Percentiles rank a stretch among this genome's conserved stretches.
These are phyloP conservation scores for Leccinellum rugosiceps DNA, from an alignment of 768 basidiomycete genomes.

Conservation along the genomic window DNA sequence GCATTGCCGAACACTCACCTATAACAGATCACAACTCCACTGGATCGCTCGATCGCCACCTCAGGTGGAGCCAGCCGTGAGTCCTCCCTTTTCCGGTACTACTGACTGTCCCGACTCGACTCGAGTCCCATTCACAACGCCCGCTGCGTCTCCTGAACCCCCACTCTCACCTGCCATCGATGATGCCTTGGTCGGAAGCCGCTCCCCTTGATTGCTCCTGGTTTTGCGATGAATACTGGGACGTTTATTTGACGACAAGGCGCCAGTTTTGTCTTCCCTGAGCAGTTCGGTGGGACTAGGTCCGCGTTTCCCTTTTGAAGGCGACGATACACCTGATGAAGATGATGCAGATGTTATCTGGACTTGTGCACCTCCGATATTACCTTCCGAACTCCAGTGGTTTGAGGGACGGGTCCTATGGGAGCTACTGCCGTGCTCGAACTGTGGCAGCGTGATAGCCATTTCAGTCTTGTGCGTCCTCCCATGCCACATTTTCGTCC, in stretches of 20 bases:
- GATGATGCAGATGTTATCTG: conserved; percentile 10
- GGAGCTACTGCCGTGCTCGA: not conserved
- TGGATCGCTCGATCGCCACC: conserved; percentile 10
- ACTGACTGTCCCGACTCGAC: conserved; percentile 3
- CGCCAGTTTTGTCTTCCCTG: conserved; percentile 59
- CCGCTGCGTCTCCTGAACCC: not conserved
- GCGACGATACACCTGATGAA: conserved; percentile 24
- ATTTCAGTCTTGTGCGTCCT: not conserved
- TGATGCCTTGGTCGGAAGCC: conserved; percentile 6
- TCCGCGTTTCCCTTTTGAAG: conserved; percentile 56
- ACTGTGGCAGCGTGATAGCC: not conserved
- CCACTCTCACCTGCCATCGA: conserved; percentile 8
- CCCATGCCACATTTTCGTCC: conserved; percentile 3
- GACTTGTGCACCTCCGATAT: conserved; percentile 1
- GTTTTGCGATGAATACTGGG: conserved; percentile 59
- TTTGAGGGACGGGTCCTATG: conserved; percentile 8
- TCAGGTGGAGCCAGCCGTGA: conserved; percentile 6
- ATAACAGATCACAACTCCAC: conserved; percentile 2
- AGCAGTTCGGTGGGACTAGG: conserved; percentile 70
- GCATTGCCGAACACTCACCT: conserved; percentile 12
- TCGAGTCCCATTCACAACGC: conserved; percentile 1
- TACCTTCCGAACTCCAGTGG: conserved; percentile 4
- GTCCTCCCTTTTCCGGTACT: conserved; percentile 7
- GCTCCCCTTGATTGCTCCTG: conserved; percentile 7
- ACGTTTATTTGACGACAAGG: conserved; percentile 55